A percentile compares a stretch with the other conserved stretches of the same genome.
phyloP scores from a whole-genome alignment of 2,329 filamentous ascomycete species.

The Ascocoryne sarcoides region DNA sequence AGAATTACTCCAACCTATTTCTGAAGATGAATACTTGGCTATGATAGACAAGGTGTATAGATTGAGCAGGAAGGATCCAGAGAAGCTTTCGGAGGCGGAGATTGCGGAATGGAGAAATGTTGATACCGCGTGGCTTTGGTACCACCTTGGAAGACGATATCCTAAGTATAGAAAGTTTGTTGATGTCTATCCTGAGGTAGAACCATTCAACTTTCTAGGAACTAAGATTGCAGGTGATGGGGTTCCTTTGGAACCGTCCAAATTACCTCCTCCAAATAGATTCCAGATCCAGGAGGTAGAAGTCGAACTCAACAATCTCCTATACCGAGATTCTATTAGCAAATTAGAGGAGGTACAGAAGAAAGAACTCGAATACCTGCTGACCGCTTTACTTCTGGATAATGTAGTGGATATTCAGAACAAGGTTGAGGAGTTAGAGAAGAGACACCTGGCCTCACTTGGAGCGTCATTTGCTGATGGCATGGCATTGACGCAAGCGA shows the following conservation, averaged over 20 bases:
- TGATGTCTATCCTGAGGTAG: neutral
- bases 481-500: too few species aligned
- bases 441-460: too few species aligned
- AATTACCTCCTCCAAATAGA: neutral
- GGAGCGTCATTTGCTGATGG: too few species aligned
- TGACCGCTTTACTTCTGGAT: slow-evolving; percentile 4
- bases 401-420: too few species aligned
- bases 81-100: neutral
- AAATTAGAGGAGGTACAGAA: neutral
- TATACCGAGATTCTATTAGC: neutral
- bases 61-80: neutral
- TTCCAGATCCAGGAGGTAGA: slow-evolving; percentile 7
- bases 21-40: neutral
- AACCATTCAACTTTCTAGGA: neutral
- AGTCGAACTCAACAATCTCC: slow-evolving; percentile 13
- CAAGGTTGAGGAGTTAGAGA: too few species aligned
- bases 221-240: neutral
- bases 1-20: neutral
- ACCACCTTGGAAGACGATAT: neutral
- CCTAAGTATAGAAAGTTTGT: neutral
- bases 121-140: neutral
- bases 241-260: neutral
- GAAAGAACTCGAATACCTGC: slow-evolving; percentile 3
- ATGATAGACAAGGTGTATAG: neutral
- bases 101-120: neutral